These are phyloP conservation scores for Patellaria atrata DNA, from an alignment of 495 filamentous ascomycete species.

Conservation along the genomic window DNA sequence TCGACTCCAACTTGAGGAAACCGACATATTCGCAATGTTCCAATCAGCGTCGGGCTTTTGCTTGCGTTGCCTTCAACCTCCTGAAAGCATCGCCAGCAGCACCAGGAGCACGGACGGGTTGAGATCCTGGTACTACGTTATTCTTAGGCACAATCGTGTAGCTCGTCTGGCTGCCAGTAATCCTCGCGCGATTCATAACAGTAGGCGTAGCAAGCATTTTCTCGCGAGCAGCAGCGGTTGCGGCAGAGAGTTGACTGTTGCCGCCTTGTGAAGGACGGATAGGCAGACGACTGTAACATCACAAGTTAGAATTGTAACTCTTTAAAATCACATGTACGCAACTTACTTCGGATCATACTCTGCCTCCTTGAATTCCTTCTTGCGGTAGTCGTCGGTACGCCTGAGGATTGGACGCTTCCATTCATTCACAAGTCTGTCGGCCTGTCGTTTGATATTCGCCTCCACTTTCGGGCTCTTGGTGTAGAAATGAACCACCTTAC, in stretches of 20 bases:
- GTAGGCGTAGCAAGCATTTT: conserved; percentile 52
- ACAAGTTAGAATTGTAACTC: conserved; percentile 12
- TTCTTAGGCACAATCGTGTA: conserved; percentile 69
- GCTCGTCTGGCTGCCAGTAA: conserved; percentile 53
- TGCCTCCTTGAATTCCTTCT: conserved; percentile 45
- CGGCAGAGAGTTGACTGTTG: conserved; percentile 8
- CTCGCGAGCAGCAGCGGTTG: conserved; percentile 49
- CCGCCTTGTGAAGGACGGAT: conserved; percentile 19
- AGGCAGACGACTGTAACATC: conserved; percentile 13
- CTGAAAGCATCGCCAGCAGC: conserved; percentile 64
- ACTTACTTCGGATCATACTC: conserved; percentile 43
- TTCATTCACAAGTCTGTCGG: conserved; percentile 77
- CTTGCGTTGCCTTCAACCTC: conserved; percentile 64
- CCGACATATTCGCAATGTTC: no score
- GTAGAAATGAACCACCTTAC: conserved; percentile 92
- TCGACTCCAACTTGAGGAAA: no score
- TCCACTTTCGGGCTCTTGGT: conserved; percentile 84
- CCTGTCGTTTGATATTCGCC: conserved; percentile 76
- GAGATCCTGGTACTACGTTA: conserved; percentile 35
- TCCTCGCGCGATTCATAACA: conserved; percentile 54
- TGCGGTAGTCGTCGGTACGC: conserved; percentile 81
- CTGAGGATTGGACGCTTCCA: conserved; percentile 96
- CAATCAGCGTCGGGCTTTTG: no score
- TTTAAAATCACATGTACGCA: background rate
- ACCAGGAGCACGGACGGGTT: conserved; percentile 50